Evolutionary conservation across 805 yeast species (phyloP), one percentile per base, ranked within the genome.

Genomic region (Yarrowia bubula): DNA sequence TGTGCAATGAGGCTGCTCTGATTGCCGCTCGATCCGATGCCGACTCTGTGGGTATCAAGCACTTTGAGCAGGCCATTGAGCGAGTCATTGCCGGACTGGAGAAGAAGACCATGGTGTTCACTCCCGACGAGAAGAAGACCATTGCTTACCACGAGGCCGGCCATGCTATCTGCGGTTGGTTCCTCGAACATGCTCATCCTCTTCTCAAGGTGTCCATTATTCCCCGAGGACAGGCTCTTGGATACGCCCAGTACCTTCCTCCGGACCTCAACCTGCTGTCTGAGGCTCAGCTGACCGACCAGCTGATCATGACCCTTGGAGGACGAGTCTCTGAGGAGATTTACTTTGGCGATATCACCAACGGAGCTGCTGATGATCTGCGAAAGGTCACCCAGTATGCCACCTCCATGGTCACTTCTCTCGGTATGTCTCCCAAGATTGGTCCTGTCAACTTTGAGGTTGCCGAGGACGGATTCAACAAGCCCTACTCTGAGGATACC

Each of bases 61-160:
- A 96, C 77, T 96, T 95, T 74, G 99, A 95, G 76, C 87, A 86
- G 73, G 98, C 99, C 8, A 95, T 95, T 70, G 99, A 96, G 77
- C 86, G 99, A 74, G 98, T 93, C 47, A 90, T 92, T 76, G 98
- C 96, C 37, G 99, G 99, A 42, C 80, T 95, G 68, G 98, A 93
- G 76, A 90, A 90, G 81, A 93, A 91, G 77, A 84, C 92, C 14
- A 87, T 88, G 72, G 83, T 95, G 13, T 80, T 96, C 67, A 85
- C 91, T 2, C 88, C 91, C 1, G 92, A 88, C 67, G 98, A 96
- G 74, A 90, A 92, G 77, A 85, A 81, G 68, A 86, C 91, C 32
- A 97, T 96, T 66, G 99, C 99, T 0, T 95, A 89, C 72, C 99
- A 96, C 75, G 99, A 95, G 76, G 99, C 99, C 3, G 99, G 99